Evolutionary conservation across 2,329 filamentous ascomycete genomes (phyloP), one percentile per base, ranked within the genome.

Genomic region (Orbilia javanica): DNA sequence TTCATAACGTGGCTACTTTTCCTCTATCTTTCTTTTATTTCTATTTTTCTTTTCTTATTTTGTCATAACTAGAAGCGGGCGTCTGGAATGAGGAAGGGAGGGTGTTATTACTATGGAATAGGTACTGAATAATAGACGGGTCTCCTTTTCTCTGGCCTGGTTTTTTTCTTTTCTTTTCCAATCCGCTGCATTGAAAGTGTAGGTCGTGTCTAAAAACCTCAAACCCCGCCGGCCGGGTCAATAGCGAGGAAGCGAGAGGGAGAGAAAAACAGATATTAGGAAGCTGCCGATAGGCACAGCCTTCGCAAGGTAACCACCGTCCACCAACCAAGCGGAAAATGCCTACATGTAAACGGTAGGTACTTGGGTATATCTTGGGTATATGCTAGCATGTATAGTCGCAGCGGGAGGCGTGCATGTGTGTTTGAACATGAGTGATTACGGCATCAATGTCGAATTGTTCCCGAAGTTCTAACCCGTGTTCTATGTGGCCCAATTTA

Each of bases 401-500:
- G 10, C 2, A 11, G 4, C 13, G 10, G 34, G 8, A 11, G 34
- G 10, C 29, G 29, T 31, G 29, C 29, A 31, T 7, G n/a, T n/a
- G n/a, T n/a, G 29, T 31, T 31, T 31, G 7, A 31, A 31, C 29
- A 10, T 36, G 25, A 69, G 55, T 34, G 44, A 31, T 52, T 13
- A 22, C 27, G 44, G 25, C 36, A 36, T 27, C 46, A 27, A 50
- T 4, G 7, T 31, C 52, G n/a, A 64, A 11, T 13, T n/a, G 63
- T 18, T 42, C 31, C 46, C 64, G 64, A 67, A 55, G 20, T 27
- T 50, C 42, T 25, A 52, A 34, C 62, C 27, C 25, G 39, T 31
- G 44, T 52, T 31, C 29, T 31, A 66, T 34, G 57, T 39, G 31
- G 36, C 13, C 62, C n/a, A 52, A n/a, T 65, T 72, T 65, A 72